Base-by-base conservation (phyloP, 2,329 filamentous ascomycete species). In the Cytospora paraplurivora region DNA sequence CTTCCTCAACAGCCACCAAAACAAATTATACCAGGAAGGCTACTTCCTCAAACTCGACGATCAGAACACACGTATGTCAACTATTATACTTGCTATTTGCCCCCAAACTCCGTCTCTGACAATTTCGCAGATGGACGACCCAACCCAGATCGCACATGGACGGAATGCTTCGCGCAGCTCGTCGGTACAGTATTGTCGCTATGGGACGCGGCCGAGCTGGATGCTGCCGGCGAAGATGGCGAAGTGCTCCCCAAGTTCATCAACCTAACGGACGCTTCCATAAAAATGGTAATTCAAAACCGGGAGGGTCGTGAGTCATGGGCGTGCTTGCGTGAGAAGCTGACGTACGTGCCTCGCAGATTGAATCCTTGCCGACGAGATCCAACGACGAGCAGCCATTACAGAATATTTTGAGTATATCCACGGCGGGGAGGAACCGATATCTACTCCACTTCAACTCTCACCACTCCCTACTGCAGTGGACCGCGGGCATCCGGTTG, bases 21-120 rank as follows among this genome's bases (percentile, higher is more conserved):
- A 97, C 77, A 98, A 98, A 78, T 81, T 98, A 62, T 99, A 98
- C 75, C 93, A 97, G 70, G 95, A 99, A 78, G 95, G 95, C 44
- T 99, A 98, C 73, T 98, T 99, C 69, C 79, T 99, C 70, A 99
- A 98, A 78, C 81, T 99, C 56, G 94, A 97, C 75, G 95, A 99
- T 76, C 88, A 97, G 70, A 96, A 98, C 72, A 89, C 88, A 62
- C 88, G 93, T 97, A 85, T 71, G 92, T 85, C 64, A 38, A 49
- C 32, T n/a, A 33, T 17, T 33, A 27, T 27, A 50, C 52, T 49
- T 50, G 44, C n/a, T 11, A 54, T 10, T 44, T 59, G 15, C 54
- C 62, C 69, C 67, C 68, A 34, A 56, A 51, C 56, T 56, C 62
- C 55, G 62, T 33, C 41, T 59, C 72, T 71, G 55, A 73, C 66